A percentile compares a stretch with the other conserved stretches of the same genome.
Evolutionary conservation across 2,329 filamentous ascomycete genomes (phyloP).

Genomic region (Alternaria gaisen): DNA sequence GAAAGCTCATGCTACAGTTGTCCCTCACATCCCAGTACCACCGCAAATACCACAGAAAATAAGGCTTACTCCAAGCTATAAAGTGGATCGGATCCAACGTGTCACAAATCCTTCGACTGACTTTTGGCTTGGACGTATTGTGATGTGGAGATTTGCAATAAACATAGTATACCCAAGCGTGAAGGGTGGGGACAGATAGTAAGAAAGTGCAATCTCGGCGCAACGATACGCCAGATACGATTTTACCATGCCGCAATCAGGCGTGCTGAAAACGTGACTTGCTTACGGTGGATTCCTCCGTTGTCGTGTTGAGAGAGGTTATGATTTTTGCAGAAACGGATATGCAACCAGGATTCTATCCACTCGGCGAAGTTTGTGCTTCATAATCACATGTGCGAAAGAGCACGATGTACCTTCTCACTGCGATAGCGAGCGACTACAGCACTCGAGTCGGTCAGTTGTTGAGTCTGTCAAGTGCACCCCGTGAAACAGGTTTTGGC

Average conservation of each 20-base stretch:
- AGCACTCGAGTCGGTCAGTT: neutral
- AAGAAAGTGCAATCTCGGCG: constrained; percentile 1
- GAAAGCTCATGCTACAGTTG: neutral
- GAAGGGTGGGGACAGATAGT: neutral
- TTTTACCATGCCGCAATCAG: neutral
- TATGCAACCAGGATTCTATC: neutral
- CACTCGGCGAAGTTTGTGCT: neutral
- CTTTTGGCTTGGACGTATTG: neutral
- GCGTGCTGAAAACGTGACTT: constrained; percentile 5
- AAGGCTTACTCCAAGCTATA: neutral
- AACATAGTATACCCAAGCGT: neutral
- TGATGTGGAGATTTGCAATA: neutral
- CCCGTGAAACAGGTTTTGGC: neutral
- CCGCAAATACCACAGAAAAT: neutral
- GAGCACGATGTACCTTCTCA: too few relatives aligned
- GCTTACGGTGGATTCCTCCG: constrained; percentile 7
- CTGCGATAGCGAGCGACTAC: neutral
- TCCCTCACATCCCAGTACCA: neutral
- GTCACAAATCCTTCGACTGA: neutral
- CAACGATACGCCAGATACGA: neutral
- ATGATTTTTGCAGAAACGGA: neutral
- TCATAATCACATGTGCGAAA: neutral
- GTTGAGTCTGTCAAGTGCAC: neutral
- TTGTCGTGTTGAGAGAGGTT: neutral
- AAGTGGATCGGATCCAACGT: neutral